Evolutionary conservation across 2,329 filamentous ascomycete genomes (phyloP).

Genomic region (Trichoderma simmonsii): DNA sequence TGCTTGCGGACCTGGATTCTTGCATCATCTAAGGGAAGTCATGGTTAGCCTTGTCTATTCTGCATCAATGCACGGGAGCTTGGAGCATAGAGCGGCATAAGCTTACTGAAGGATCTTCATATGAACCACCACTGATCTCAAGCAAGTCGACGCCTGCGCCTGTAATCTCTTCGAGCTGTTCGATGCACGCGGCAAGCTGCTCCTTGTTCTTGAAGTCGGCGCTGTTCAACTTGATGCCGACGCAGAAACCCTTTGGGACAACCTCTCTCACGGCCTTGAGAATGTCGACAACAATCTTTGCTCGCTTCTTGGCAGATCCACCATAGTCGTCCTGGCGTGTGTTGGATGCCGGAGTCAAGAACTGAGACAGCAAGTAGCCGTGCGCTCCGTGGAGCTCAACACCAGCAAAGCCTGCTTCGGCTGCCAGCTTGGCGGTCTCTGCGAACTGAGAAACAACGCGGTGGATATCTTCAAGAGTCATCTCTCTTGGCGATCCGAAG

Average conservation of each 20-base stretch:
- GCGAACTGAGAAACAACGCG: constrained; percentile 52
- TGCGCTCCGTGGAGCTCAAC: constrained; percentile 50
- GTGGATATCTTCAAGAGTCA: constrained; percentile 53
- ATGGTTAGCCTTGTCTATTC: neutral
- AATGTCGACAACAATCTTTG: constrained; percentile 50
- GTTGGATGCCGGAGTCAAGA: constrained; percentile 51
- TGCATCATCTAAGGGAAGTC: constrained; percentile 34
- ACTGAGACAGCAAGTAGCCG: constrained; percentile 57
- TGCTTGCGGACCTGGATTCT: constrained; percentile 28
- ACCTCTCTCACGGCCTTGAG: constrained; percentile 40
- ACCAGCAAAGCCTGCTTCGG: constrained; percentile 46
- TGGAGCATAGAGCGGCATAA: neutral
- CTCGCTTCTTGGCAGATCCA: constrained; percentile 47
- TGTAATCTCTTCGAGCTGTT: constrained; percentile 53
- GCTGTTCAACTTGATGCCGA: constrained; percentile 56
- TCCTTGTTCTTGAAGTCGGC: constrained; percentile 51
- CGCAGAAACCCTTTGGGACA: constrained; percentile 41
- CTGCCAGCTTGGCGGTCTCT: constrained; percentile 46
- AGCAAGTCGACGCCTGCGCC: constrained; percentile 60
- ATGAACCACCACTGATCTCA: constrained; percentile 63
- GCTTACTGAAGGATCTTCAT: constrained; percentile 48
- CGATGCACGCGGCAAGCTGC: constrained; percentile 50
- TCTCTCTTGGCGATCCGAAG: constrained; percentile 55
- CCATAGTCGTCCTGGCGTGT: constrained; percentile 54
- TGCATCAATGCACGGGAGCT: neutral